A percentile compares a stretch with the other conserved stretches of the same genome.
phyloP scores from a whole-genome alignment of 805 yeast genomes.

The Geotrichum ghanense region DNA sequence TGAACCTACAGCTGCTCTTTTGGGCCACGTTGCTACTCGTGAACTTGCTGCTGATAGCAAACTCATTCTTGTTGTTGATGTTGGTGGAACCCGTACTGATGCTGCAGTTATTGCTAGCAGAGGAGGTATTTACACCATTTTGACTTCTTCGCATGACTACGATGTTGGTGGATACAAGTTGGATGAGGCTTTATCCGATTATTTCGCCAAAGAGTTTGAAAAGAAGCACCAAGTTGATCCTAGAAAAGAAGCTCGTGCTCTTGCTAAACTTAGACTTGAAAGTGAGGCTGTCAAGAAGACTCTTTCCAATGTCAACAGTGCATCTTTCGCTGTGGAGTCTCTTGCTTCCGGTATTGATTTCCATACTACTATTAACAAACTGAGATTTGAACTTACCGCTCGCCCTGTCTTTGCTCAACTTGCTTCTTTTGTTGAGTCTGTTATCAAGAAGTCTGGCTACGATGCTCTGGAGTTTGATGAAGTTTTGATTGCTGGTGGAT shows the following conservation, averaged over 20 bases:
- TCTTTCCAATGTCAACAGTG: constrained; percentile 73
- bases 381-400: constrained; percentile 82
- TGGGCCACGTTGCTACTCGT: constrained; percentile 52
- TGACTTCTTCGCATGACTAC: constrained; percentile 74
- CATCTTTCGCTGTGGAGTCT: constrained; percentile 90
- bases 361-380: constrained; percentile 85
- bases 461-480: constrained; percentile 83
- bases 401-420: constrained; percentile 68
- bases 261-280: constrained; percentile 80
- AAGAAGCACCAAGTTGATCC: constrained; percentile 79
- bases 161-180: constrained; percentile 81
- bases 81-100: constrained; percentile 93
- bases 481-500: constrained; percentile 87
- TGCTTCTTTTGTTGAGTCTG: constrained; percentile 62
- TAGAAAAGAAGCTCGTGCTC: constrained; percentile 65
- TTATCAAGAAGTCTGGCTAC: constrained; percentile 70
- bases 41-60: constrained; percentile 49
- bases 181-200: constrained; percentile 70
- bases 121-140: constrained; percentile 85
- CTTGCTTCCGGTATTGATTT: constrained; percentile 90
- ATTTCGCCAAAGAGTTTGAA: constrained; percentile 87
- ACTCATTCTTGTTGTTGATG: constrained; percentile 84
- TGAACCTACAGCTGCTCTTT: constrained; percentile 86
- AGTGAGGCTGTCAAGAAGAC: constrained; percentile 82
- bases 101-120: constrained; percentile 88